Evolutionary conservation across 495 filamentous ascomycete species (phyloP), one percentile per base, ranked within the genome.

Genomic region (Polyplosphaeria fusca): DNA sequence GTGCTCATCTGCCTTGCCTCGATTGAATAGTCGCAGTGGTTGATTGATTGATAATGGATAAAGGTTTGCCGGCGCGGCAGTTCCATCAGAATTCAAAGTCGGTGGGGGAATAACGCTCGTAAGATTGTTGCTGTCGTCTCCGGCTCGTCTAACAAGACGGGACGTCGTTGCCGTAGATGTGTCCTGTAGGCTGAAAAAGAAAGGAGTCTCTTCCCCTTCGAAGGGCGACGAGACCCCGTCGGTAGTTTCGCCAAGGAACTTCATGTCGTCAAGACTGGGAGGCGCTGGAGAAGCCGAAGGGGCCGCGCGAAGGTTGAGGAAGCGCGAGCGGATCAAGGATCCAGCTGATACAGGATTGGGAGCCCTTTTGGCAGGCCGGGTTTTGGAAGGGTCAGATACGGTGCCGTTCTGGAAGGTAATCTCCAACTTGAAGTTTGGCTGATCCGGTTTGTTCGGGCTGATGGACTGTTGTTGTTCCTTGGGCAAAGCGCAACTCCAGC

Each of bases 401-500:
- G 79, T 86, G 37, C 80, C 84, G 65, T 93, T 93, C 63, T 84
- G 82, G 65, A 86, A 94, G 9, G 82, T 78, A 47, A 96, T 91
- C 58, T 92, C 78, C 27, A 95, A 69, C 22, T 86, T 74, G 66
- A 95, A 92, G 45, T 85, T 87, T 2, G 89, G 89, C 60, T 88
- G 78, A 63, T 82, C 74, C 0, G 83, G 74, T 16, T 70, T 66
- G 62, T 83, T 86, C 0, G 84, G 84, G 7, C 76, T 68, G 40
- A 82, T 81, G 5, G 73, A 73, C 5, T 74, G 68, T 32, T 89
- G 85, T 39, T 87, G 66, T 63, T 88, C 87, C 63, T 89, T 87
- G 7, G 91, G 91, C 11, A 93, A 61, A 9, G 82, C 79, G 64
- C 91, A 96, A 65, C 83, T 90, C 91, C 91, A 96, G 38, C 91